Evolutionary conservation across 345 rosid species (phyloP), one percentile per base, ranked within the genome.

Genomic region (Brassica incana): DNA sequence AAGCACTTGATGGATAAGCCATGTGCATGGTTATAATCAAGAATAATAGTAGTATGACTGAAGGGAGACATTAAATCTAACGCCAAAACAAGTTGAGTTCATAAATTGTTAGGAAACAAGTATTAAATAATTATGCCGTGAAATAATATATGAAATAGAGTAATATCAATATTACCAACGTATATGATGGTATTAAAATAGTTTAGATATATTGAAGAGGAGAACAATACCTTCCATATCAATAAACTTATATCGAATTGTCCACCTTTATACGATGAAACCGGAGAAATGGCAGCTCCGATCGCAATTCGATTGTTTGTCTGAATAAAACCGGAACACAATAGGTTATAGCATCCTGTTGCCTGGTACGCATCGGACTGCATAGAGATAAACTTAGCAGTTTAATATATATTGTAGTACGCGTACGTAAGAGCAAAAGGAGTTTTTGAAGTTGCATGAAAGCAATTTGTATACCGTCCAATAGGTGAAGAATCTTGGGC

Each of bases 201-300:
- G 14, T 9, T 45, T 30, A n/a, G 5, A 59, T 43, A 29, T 10
- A 68, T 1, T 11, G 62, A 35, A 43, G 65, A 52, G 8, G 6
- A 52, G 43, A 8, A 23, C 11, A 18, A 9, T 91, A 96, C 99
- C 99, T 96, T 96, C 99, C 99, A 96, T 70, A 96, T 79, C 78
- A 96, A 69, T 72, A 96, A 81, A 77, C 97, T 96, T 10, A 96
- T 96, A 74, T 96, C 99, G 64, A 96, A 96, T 71, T 96, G 99
- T 10, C 99, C 98, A 0, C 92, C 99, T n/a, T 43, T 78, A 77
- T 89, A 93, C 0, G 94, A 80, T 0, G 99, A 96, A 20, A 93
- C 88, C 1, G 99, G 99, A 14, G 98, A 91, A 78, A 96, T 96
- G 4, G 98, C 97, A 32, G 99, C 99, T 43, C 99, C 99, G 3